Evolutionary conservation across 225 moss, liverwort and hornwort species (phyloP).

Genomic region (Polytrichum formosum): DNA sequence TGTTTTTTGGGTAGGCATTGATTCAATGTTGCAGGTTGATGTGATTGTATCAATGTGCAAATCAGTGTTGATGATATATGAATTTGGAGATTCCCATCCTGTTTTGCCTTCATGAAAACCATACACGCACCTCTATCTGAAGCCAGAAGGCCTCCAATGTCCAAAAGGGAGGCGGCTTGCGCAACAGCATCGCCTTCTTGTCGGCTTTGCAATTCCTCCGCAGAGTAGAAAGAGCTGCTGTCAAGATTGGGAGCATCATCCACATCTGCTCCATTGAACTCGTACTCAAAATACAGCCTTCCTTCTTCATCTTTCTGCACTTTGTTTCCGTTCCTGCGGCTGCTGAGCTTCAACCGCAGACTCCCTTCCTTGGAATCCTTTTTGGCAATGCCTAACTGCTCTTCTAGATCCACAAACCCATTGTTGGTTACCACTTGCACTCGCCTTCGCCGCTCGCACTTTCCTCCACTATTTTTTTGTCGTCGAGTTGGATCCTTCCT

Average conservation of each 20-base stretch:
- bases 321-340: conserved; percentile 36
- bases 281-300: conserved; percentile 53
- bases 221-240: conserved; percentile 39
- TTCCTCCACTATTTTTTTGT: conserved; percentile 22
- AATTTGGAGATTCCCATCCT: too few species aligned
- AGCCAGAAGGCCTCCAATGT: conserved; percentile 39
- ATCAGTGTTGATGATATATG: too few species aligned
- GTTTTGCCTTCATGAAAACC: too few species aligned
- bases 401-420: conserved; percentile 83
- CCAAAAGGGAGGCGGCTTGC: conserved; percentile 34
- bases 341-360: conserved; percentile 41
- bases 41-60: too few species aligned
- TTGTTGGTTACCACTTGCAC: conserved; percentile 78
- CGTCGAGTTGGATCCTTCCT: conserved; percentile 42
- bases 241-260: conserved; percentile 41
- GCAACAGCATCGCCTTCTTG: conserved; percentile 47
- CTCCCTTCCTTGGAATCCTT: conserved; percentile 46
- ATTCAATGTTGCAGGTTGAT: too few species aligned
- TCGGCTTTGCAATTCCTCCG: conserved; percentile 40
- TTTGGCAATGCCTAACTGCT: conserved; percentile 63
- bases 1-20: too few species aligned
- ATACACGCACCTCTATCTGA: conserved; percentile 37
- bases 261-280: conserved; percentile 44
- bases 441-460: conserved; percentile 43
- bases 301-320: conserved; percentile 63